Conservation (phyloP, 345 rosid species). For the Linum tenue region DNA sequence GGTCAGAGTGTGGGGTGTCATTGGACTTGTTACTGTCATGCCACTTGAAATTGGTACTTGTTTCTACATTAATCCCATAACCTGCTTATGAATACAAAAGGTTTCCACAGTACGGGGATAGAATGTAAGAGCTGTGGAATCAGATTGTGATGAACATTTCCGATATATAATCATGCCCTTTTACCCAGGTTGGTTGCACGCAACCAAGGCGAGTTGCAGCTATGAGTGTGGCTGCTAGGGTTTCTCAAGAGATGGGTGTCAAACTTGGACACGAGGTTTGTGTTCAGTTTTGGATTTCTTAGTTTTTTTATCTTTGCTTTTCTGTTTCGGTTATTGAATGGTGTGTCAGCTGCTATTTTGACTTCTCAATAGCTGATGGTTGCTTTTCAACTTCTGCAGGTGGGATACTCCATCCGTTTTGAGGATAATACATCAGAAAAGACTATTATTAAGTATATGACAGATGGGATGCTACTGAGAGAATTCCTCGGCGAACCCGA, state of each 20-base stretch:
- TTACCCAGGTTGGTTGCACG: conserved; percentile 81
- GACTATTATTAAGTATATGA: conserved; percentile 88
- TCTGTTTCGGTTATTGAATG: neutral
- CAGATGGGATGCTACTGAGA: conserved; percentile 92
- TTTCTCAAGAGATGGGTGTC: conserved; percentile 97
- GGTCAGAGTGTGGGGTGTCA: neutral
- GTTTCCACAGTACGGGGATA: too few species aligned
- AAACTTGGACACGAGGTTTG: conserved; percentile 94
- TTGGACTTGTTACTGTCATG: neutral
- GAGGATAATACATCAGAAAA: conserved; percentile 98
- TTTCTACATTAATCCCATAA: too few species aligned
- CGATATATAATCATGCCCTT: neutral
- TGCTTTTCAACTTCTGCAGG: conserved; percentile 34
- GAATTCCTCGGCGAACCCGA: conserved; percentile 95
- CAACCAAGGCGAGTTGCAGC: conserved; percentile 98
- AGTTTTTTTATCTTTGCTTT: neutral
- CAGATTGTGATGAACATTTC: neutral
- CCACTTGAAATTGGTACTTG: neutral
- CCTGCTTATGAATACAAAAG: too few species aligned
- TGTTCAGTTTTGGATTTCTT: conserved; percentile 3
- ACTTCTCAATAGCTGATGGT: conserved; percentile 1
- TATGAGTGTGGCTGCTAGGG: conserved; percentile 98
- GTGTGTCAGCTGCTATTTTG: neutral
- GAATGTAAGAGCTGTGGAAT: neutral
- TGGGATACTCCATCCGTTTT: conserved; percentile 93